Evolutionary conservation across 2,329 filamentous ascomycete species (phyloP).

Genomic region (Neoascochyta sp.): DNA sequence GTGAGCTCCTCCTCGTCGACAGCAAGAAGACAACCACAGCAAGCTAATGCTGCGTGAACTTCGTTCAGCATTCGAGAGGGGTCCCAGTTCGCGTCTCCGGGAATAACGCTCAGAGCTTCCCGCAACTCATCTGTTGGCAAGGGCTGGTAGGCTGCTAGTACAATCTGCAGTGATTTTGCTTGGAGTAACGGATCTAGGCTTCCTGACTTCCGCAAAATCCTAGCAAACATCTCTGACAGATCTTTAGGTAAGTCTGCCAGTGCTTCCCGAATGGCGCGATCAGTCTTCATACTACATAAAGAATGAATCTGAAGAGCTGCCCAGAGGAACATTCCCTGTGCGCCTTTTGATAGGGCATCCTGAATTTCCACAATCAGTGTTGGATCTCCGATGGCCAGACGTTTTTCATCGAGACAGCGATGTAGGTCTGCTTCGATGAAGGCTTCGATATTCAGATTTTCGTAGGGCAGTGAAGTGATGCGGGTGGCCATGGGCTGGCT

Average conservation of each 20-base stretch:
- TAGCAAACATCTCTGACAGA: slow-evolving; percentile 14
- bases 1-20: slow-evolving; percentile 25
- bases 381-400: slow-evolving; percentile 22
- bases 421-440: slow-evolving; percentile 28
- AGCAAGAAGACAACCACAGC: slow-evolving; percentile 21
- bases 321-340: slow-evolving; percentile 29
- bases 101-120: slow-evolving; percentile 40
- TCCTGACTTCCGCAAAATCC: slow-evolving; percentile 6
- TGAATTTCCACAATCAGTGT: slow-evolving; percentile 23
- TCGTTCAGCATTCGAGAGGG: slow-evolving; percentile 14
- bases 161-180: slow-evolving; percentile 30
- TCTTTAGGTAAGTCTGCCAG: slow-evolving; percentile 14
- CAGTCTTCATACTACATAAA: slow-evolving; percentile 35
- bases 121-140: slow-evolving; percentile 36
- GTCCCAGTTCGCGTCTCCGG: slow-evolving; percentile 24
- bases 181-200: slow-evolving; percentile 6
- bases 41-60: slow-evolving; percentile 12
- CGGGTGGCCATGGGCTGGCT: slow-evolving; percentile 1
- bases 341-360: slow-evolving; percentile 17
- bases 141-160: slow-evolving; percentile 28
- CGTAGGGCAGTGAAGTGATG: slow-evolving; percentile 17
- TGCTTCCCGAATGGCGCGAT: slow-evolving; percentile 35
- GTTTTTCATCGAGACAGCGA: slow-evolving; percentile 11
- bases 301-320: slow-evolving; percentile 19
- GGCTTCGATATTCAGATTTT: slow-evolving; percentile 16